These are phyloP conservation scores for Sugiyamaella valdiviana DNA, from an alignment of 805 yeast genomes.

Conservation along the genomic window DNA sequence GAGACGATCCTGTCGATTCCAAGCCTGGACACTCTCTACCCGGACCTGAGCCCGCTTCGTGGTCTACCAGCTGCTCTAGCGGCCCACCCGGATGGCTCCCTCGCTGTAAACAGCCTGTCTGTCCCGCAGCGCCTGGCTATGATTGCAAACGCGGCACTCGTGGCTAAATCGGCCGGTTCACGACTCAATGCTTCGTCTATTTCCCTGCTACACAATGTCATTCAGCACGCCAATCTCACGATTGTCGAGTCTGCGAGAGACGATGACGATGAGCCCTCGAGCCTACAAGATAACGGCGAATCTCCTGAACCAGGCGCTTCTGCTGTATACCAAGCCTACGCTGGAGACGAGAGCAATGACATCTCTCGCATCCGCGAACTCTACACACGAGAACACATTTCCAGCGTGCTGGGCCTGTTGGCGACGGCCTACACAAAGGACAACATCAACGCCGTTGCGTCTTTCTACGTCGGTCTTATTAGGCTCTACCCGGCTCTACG, in stretches of 20 bases:
- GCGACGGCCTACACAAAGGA: not conserved
- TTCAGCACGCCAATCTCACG: not conserved
- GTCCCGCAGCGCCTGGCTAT: not conserved
- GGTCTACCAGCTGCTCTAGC: not conserved
- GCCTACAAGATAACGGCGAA: not conserved
- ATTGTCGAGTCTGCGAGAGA: not conserved
- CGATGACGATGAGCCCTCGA: not conserved
- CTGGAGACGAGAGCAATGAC: not conserved
- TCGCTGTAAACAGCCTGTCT: not conserved
- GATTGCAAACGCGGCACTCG: not conserved
- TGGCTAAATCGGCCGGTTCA: not conserved
- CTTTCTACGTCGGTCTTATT: slow-evolving; percentile 16
- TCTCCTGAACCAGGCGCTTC: not conserved
- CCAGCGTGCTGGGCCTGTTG: not conserved
- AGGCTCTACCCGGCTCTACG: slow-evolving; percentile 14
- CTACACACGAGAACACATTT: not conserved
- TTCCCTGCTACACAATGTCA: not conserved
- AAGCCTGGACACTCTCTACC: not conserved
- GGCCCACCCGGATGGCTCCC: not conserved
- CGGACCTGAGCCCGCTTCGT: not conserved
- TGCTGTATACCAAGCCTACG: not conserved
- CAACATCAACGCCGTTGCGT: slow-evolving; percentile 13
- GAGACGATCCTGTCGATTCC: not conserved
- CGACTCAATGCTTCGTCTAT: not conserved
- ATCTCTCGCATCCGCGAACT: not conserved